Evolutionary conservation across 2,329 filamentous ascomycete genomes (phyloP).

Genomic region (Fusarium tuaranense): DNA sequence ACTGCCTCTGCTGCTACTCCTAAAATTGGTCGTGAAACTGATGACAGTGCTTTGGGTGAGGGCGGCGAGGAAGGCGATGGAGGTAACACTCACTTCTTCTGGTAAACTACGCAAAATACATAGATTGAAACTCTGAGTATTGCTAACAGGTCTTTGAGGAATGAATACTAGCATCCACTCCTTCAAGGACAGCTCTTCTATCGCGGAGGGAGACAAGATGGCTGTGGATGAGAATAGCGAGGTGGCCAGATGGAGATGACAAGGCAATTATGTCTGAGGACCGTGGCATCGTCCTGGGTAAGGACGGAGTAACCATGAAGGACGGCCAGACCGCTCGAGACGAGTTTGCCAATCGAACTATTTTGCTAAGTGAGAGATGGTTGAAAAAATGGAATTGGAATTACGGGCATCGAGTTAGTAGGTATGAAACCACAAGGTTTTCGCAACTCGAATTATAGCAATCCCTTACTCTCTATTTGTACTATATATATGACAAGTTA

Average conservation of each 20-base stretch:
- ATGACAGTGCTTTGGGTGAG: not conserved
- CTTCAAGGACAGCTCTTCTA: not conserved
- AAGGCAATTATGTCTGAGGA: not conserved
- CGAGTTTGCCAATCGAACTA: not conserved
- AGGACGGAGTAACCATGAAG: not conserved
- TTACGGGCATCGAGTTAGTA: not conserved
- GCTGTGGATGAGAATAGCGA: not conserved
- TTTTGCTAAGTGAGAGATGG: not conserved
- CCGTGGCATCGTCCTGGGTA: not conserved
- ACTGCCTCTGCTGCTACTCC: not conserved
- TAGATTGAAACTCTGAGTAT: not conserved
- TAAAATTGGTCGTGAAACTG: not conserved
- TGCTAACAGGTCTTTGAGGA: not conserved
- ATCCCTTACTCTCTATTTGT: not conserved
- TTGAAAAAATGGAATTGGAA: not conserved
- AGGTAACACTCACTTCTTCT: not conserved
- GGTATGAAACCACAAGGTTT: not conserved
- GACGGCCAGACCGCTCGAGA: not conserved
- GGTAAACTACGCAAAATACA: not conserved
- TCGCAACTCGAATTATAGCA: not conserved
- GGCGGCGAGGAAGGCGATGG: not conserved
- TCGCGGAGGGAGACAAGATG: not conserved
- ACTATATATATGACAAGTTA: not conserved
- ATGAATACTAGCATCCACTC: not conserved
- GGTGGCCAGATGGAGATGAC: not conserved